Base-by-base conservation (phyloP, 139 green algal species). In the Asterochloris erici region DNA sequence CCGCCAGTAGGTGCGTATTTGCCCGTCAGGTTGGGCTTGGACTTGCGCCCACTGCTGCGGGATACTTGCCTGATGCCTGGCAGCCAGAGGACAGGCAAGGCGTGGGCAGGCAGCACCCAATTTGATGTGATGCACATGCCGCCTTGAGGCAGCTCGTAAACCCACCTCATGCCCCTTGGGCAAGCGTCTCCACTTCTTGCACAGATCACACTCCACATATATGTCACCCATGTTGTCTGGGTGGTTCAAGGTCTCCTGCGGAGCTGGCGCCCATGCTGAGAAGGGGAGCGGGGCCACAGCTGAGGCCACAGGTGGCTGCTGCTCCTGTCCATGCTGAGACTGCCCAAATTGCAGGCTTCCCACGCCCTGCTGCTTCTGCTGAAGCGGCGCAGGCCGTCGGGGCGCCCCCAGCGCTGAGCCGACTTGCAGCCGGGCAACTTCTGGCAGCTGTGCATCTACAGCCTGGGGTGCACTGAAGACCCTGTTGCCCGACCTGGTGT, bases 191-290 rank as follows among this genome's bases (percentile, higher is more conserved):
- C 92, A 98, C 85, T 91, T 94, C 54, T 84, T 62, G 83, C 94
- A 98, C 26, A 88, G 60, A 15, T 98, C 94, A 74, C 94, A 98
- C 64, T 91, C 80, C 68, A 88, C 71, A 80, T 89, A 94, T 4
- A 79, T 11, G 15, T 62, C 38, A 54, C 38, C 38, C 38, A 54
- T 54, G 38, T 54, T 54, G 38, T 54, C 38, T 15, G 27, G n/a
- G 29, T 68, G 74, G 38, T 54, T 63, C 28, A 28, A 63, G 71
- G 66, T 73, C 27, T 76, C 71, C 60, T n/a, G 71, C 21, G 71
- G 6, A 27, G 71, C 71, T 38, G 17, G 14, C 24, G 71, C 23
- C 71, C 24, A 15, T n/a, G 23, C 71, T 77, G 19, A 26, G 24
- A 19, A 6, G 28, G 71, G 14, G 6, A 54, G 38, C 38, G 38